Evolutionary conservation across 192 early-diverging fungal genomes (phyloP), one percentile per base, ranked within the genome.

Genomic region (Gryganskiella cystojenkinii): DNA sequence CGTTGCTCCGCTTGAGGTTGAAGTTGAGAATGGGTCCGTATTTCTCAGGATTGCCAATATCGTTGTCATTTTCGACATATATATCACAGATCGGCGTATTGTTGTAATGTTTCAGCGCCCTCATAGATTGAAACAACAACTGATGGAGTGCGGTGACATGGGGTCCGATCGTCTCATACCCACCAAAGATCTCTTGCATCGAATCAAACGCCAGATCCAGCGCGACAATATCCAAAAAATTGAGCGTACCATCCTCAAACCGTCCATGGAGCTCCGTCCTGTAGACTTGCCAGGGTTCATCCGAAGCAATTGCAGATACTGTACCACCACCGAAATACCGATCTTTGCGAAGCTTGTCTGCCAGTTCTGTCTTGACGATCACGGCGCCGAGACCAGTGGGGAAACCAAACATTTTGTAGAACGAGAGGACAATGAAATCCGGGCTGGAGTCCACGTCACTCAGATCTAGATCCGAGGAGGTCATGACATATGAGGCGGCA

Each of bases 381-480:
- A 96, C 83, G 4, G 86, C 92, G 33, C 94, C 95, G 6, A 96
- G 64, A 3, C 94, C 93, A 22, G 93, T 94, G 8, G 95, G 95
- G 49, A 89, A 91, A 11, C 95, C 95, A 81, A 96, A 95, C 44
- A 95, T 86, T 69, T 96, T 96, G 87, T 96, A 95, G 79, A 96
- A 93, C 7, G 92, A 94, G 37, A 95, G 35, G 8, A 83, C 84
- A 5, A 90, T 70, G 79, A 95, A 95, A 61, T 94, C 92, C 2
- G 89, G 87, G 22, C 82, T 82, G 3, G 71, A 51, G 0, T 64
- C 58, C 25, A 82, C 72, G n/a, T 69, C 58, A 24, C 81, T 72
- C 1, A 95, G 85, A 22, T 87, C 81, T 25, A 95, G 80, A 8
- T 81, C 81, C 17, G 87, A 72, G n/a, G 87, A 72, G 22, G 89